phyloP scores from a whole-genome alignment of 495 filamentous ascomycete species.

The Penicillium ochrochloron region DNA sequence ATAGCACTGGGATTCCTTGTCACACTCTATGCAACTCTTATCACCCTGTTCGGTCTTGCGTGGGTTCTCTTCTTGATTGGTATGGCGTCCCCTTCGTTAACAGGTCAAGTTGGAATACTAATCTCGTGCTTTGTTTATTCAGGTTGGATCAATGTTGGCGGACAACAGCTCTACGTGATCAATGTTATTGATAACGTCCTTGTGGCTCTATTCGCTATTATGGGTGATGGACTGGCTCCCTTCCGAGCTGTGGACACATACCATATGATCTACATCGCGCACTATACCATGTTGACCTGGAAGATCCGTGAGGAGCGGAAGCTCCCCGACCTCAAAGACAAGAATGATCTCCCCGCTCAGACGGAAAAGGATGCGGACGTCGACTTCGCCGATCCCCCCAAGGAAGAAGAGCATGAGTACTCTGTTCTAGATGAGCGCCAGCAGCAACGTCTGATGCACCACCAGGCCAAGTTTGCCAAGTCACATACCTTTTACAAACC shows the following conservation, averaged over 20 bases:
- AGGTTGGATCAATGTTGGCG: constrained; percentile 83
- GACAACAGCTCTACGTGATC: constrained; percentile 67
- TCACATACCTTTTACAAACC: constrained; percentile 86
- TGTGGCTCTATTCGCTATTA: constrained; percentile 76
- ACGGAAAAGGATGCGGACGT: constrained; percentile 51
- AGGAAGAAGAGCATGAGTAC: constrained; percentile 52
- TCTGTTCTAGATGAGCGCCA: constrained; percentile 66
- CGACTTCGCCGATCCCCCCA: constrained; percentile 45
- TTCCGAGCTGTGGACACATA: constrained; percentile 81
- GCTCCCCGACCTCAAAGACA: constrained; percentile 66
- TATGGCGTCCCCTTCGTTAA: constrained; percentile 19
- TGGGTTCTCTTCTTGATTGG: constrained; percentile 86
- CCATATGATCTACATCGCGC: constrained; percentile 75
- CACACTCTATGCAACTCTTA: constrained; percentile 77
- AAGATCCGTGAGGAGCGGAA: constrained; percentile 64
- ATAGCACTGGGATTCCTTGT: constrained; percentile 73
- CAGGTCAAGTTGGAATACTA: neutral
- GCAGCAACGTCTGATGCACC: constrained; percentile 66
- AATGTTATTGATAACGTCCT: constrained; percentile 78
- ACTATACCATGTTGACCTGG: constrained; percentile 72
- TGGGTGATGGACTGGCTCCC: constrained; percentile 77
- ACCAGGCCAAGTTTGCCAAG: constrained; percentile 74
- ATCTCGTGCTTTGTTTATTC: neutral
- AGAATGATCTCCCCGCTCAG: constrained; percentile 69
- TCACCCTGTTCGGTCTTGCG: constrained; percentile 78